Conservation (phyloP, 2,329 filamentous ascomycete genomes). For the Trichoderma polysporum region DNA sequence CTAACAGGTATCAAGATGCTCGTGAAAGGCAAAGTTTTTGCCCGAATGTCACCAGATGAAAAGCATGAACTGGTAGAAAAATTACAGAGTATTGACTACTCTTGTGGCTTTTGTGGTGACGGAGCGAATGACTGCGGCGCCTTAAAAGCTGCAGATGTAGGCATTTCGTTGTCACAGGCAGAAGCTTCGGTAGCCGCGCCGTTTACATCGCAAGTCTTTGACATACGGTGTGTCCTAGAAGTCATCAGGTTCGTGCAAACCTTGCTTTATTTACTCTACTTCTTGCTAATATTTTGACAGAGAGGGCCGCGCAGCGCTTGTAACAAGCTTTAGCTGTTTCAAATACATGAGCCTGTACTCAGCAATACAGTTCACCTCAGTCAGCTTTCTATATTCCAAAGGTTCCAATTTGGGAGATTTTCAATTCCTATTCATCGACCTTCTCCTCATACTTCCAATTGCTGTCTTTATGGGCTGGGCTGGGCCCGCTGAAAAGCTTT, state of each 20-base stretch:
- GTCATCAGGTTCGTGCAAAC: constrained; percentile 66
- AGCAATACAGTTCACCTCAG: constrained; percentile 97
- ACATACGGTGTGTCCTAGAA: constrained; percentile 91
- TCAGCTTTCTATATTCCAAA: constrained; percentile 92
- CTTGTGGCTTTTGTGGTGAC: constrained; percentile 93
- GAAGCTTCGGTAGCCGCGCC: constrained; percentile 98
- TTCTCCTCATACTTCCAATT: constrained; percentile 88
- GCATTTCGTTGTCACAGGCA: constrained; percentile 93
- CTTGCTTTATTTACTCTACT: too few species aligned
- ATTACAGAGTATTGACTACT: constrained; percentile 93
- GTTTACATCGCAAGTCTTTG: constrained; percentile 92
- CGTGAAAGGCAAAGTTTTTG: constrained; percentile 87
- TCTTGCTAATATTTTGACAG: constrained; percentile 42
- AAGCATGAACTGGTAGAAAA: constrained; percentile 98
- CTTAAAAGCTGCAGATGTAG: constrained; percentile 94
- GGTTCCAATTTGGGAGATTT: constrained; percentile 96
- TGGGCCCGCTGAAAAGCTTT: constrained; percentile 74
- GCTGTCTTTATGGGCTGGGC: constrained; percentile 99
- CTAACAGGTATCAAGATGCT: constrained; percentile 64
- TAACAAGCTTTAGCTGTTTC: constrained; percentile 99
- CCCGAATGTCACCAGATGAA: constrained; percentile 97
- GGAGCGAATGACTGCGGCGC: constrained; percentile 97
- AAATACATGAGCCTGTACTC: constrained; percentile 99
- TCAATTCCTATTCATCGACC: constrained; percentile 95
- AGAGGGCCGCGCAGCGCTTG: constrained; percentile 88